Evolutionary conservation across 768 basidiomycete genomes (phyloP), one percentile per base, ranked within the genome.

Genomic region (Pleurotus sapidus): DNA sequence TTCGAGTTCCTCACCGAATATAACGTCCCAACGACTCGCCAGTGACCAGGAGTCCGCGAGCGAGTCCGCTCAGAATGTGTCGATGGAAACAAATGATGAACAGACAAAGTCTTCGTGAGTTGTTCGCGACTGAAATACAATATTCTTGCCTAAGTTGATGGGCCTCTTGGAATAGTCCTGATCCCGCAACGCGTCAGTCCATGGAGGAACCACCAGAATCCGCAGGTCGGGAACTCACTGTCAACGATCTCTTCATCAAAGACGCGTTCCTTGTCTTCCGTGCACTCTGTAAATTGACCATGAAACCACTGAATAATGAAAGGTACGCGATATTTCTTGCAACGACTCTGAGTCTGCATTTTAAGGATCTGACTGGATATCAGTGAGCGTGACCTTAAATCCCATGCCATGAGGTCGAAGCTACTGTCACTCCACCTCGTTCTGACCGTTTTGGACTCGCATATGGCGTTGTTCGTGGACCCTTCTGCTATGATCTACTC

Each of bases 201-300:
- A 14, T 70, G 17, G 74, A 78, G 47, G 60, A 60, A 8, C 56
- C 68, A 25, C 64, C 66, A 50, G 76, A 78, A 11, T 18, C 9
- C 11, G 17, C 39, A 24, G 39, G 20, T 14, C 57, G 74, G 60
- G 82, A 80, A 51, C 75, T 95, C 56, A 84, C 86, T 17, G 77
- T 81, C n/a, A 86, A 91, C 53, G 96, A 99, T 63, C 74, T 98
- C 56, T 96, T 95, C 69, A 82, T 97, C 67, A 98, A 98, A 68
- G 97, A 99, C 67, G 95, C 97, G 0, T 99, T 98, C 77, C 82
- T 99, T 59, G 96, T 99, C 38, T 96, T 98, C 74, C 83, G 97
- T 46, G 95, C 97, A 0, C 77, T 99, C 9, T 98, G 97, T 77
- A 98, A 98, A 69, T 76, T 98, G 61, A 95, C 94, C 7, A 98